Evolutionary conservation across 129 eudicot species (phyloP), one percentile per base, ranked within the genome.

Genomic region (Chrysanthemum lavandulifolium): DNA sequence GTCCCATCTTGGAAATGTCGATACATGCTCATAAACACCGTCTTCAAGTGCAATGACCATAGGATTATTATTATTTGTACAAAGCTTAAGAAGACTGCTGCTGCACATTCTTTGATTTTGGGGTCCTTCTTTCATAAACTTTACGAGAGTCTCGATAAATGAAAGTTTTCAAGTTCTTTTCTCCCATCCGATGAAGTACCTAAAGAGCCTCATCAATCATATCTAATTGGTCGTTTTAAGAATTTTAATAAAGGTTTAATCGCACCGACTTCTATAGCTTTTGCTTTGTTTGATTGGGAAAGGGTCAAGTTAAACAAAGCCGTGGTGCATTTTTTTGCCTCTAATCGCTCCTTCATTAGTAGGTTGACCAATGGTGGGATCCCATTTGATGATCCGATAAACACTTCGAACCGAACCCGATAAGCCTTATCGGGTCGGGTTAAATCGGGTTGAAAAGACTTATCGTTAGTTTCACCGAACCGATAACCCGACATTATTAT

Each of bases 41-140:
- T 72, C 90, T 54, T 93, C 92, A 57, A 93, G 81, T 3, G 97
- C 98, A 63, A 91, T 92, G 36, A 93, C 83, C 54, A 89, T 66
- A 56, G 80, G 61, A 53, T 88, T 82, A 1, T 82, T 61, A 73
- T 88, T 84, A n/a, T 72, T 71, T 13, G 72, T 47, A 31, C 97
- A 84, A 77, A 93, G 84, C 69, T 90, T 89, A 14, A 85, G 79
- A 76, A 94, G 90, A 94, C 84, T 0, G 96, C 81, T 0, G 78
- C 74, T n/a, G 99, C 97, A n/a, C 97, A 88, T 78, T 94, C 96
- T 86, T 88, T 84, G 59, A 90, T 90, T 80, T 87, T 0, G 96
- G 93, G 13, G 84, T 82, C n/a, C 97, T 3, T 82, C 91, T 51
- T 72, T 66, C 3, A 90, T 84, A 21, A 87, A 68, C 27, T 68